Conservation (phyloP, 345 rosid species). For the Ceriops decandra region DNA sequence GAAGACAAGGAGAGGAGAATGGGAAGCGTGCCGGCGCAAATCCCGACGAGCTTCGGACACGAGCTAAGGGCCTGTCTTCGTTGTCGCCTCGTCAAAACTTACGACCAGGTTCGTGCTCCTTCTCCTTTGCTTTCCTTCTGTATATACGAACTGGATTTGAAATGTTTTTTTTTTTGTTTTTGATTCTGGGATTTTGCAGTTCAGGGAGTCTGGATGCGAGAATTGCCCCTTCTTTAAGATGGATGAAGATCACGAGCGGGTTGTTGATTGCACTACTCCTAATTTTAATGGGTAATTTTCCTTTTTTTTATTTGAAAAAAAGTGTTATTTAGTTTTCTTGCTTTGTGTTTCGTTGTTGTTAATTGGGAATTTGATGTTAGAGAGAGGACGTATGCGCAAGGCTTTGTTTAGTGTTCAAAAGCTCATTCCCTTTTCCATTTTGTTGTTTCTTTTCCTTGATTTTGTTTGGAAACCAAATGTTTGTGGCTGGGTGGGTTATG, state of each 20-base stretch:
- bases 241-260: slow-evolving; percentile 82
- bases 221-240: slow-evolving; percentile 83
- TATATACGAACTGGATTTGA: background rate
- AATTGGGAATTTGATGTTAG: background rate
- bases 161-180: background rate
- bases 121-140: background rate
- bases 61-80: slow-evolving; percentile 87
- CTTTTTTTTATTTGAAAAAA: background rate
- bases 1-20: slow-evolving; percentile 6
- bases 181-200: slow-evolving; percentile 24
- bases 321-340: background rate
- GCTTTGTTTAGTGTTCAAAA: too few species aligned
- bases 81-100: slow-evolving; percentile 84
- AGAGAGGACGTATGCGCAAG: too few species aligned
- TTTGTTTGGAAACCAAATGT: too few species aligned
- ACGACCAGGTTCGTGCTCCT: slow-evolving; percentile 55
- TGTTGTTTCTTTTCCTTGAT: too few species aligned
- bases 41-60: slow-evolving; percentile 92
- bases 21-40: slow-evolving; percentile 73
- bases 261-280: slow-evolving; percentile 80
- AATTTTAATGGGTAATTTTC: slow-evolving; percentile 64
- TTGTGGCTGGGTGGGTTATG: too few species aligned
- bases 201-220: slow-evolving; percentile 82
- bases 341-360: background rate
- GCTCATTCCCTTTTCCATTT: too few species aligned